These are phyloP conservation scores for Rhododendron simsii DNA, from an alignment of 148 eudicot species.

Conservation along the genomic window DNA sequence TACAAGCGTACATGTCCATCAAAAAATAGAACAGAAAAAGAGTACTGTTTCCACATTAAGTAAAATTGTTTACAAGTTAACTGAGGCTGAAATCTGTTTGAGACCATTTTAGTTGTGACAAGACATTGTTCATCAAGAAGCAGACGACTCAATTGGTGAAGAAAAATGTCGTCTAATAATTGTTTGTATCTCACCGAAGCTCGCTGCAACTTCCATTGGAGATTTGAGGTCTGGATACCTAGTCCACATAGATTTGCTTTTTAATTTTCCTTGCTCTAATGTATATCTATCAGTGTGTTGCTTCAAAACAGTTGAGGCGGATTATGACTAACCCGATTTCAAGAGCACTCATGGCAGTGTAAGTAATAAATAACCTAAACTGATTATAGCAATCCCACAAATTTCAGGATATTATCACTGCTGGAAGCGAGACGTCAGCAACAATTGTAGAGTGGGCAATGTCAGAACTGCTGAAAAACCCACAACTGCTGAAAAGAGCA, in stretches of 20 bases:
- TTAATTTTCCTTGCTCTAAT: not conserved
- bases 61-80: not conserved
- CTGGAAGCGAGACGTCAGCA: constrained; percentile 22
- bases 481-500: constrained; percentile 18
- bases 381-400: not conserved
- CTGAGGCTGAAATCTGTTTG: not conserved
- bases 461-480: constrained; percentile 30
- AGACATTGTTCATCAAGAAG: not conserved
- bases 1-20: not conserved
- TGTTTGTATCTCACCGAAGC: not conserved
- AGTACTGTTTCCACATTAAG: not conserved
- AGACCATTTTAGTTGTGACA: not conserved
- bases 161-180: not conserved
- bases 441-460: constrained; percentile 28
- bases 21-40: not conserved
- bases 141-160: not conserved
- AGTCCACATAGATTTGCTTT: not conserved
- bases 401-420: constrained; percentile 16
- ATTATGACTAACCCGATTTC: not conserved
- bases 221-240: not conserved
- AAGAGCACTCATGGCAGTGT: not conserved
- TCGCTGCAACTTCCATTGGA: not conserved
- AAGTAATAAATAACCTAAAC: not conserved
- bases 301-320: not conserved
- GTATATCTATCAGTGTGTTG: not conserved